Evolutionary conservation across 2,329 filamentous ascomycete genomes (phyloP).

Genomic region (Onygenales sp.): DNA sequence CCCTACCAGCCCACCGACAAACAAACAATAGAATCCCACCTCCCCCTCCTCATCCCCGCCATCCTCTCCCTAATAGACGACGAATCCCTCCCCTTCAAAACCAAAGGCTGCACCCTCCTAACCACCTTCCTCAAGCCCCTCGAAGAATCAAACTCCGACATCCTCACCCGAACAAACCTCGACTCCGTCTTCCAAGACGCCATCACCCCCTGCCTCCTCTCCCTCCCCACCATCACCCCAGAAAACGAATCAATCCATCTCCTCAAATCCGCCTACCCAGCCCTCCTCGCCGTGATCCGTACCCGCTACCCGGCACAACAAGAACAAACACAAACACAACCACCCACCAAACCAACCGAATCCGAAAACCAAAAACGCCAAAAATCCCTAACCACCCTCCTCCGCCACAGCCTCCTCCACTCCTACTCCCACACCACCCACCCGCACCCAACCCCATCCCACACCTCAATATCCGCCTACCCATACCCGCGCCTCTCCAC

Average conservation of each 20-base stretch:
- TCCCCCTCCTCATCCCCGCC: constrained; percentile 35
- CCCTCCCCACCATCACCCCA: constrained; percentile 67
- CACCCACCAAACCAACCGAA: constrained; percentile 7
- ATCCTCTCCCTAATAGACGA: constrained; percentile 37
- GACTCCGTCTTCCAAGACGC: constrained; percentile 38
- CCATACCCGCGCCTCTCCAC: constrained; percentile 41
- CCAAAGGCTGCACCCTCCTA: constrained; percentile 29
- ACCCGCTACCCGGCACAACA: constrained; percentile 26
- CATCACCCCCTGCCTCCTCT: constrained; percentile 56
- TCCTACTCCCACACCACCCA: constrained; percentile 38
- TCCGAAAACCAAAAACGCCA: constrained; percentile 13
- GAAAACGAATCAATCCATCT: constrained; percentile 59
- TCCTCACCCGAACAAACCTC: constrained; percentile 34
- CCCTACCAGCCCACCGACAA: constrained; percentile 17
- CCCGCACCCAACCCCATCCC: constrained; percentile 33
- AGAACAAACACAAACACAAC: constrained; percentile 8
- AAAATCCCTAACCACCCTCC: constrained; percentile 17
- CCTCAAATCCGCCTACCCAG: constrained; percentile 56
- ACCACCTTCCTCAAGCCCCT: constrained; percentile 26
- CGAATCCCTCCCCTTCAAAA: constrained; percentile 26
- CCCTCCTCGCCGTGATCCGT: constrained; percentile 50
- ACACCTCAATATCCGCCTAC: constrained; percentile 33
- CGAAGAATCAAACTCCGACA: constrained; percentile 25
- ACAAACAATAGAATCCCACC: constrained; percentile 30
- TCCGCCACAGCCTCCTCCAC: constrained; percentile 26